phyloP scores from a whole-genome alignment of 805 yeast species.

The Kodamaea nitidulidarum region DNA sequence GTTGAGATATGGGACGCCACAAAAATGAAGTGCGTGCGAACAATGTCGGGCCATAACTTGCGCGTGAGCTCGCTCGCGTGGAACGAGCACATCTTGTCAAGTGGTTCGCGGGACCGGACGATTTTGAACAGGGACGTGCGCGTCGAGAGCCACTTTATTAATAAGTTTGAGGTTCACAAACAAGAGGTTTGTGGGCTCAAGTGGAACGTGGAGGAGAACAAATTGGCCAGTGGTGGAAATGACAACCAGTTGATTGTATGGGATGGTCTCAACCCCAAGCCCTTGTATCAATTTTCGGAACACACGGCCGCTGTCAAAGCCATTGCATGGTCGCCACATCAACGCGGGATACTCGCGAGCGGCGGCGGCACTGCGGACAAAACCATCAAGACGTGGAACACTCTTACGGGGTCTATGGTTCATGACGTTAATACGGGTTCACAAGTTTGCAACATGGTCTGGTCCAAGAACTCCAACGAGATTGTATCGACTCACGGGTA shows the following conservation, averaged over 20 bases:
- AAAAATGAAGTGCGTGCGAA: slow-evolving; percentile 73
- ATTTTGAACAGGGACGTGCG: slow-evolving; percentile 91
- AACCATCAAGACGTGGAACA: slow-evolving; percentile 87
- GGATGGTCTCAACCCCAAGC: slow-evolving; percentile 71
- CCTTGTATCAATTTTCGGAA: slow-evolving; percentile 70
- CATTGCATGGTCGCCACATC: slow-evolving; percentile 96
- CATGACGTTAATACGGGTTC: slow-evolving; percentile 92
- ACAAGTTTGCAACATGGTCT: slow-evolving; percentile 88
- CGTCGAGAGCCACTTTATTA: slow-evolving; percentile 74
- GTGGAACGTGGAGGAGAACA: slow-evolving; percentile 91
- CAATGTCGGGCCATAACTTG: slow-evolving; percentile 86
- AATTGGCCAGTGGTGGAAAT: slow-evolving; percentile 92
- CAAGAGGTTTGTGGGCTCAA: slow-evolving; percentile 96
- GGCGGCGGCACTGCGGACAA: slow-evolving; percentile 98
- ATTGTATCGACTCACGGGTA: slow-evolving; percentile 94
- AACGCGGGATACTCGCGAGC: slow-evolving; percentile 84
- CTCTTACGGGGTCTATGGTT: slow-evolving; percentile 67
- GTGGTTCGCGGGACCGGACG: slow-evolving; percentile 82
- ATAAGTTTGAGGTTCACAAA: slow-evolving; percentile 66
- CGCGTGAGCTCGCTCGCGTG: slow-evolving; percentile 88
- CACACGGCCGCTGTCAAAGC: slow-evolving; percentile 97
- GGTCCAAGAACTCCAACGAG: slow-evolving; percentile 92
- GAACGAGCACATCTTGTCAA: slow-evolving; percentile 84
- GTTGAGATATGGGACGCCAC: slow-evolving; percentile 96
- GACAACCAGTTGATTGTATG: slow-evolving; percentile 85